Conservation (phyloP, 345 rosid genomes). For the Cardamine resedifolia region DNA sequence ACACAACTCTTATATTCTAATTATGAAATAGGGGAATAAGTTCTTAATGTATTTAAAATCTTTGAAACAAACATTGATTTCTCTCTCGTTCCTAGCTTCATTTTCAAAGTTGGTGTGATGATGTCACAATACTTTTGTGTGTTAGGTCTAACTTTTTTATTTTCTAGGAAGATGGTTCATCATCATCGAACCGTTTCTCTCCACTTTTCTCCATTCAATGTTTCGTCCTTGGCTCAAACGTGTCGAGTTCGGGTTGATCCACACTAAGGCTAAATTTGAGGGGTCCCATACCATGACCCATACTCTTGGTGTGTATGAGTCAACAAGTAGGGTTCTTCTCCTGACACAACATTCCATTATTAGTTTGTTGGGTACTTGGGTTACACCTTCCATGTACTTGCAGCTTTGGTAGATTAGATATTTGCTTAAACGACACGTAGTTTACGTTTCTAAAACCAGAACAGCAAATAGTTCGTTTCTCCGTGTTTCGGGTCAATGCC, state of each 20-base stretch:
- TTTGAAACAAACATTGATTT: background rate
- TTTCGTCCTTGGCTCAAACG: constrained; percentile 34
- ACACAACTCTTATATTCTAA: background rate
- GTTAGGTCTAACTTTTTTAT: constrained; percentile 3
- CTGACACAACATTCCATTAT: constrained; percentile 37
- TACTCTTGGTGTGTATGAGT: constrained; percentile 28
- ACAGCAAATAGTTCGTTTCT: constrained; percentile 11
- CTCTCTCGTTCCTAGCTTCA: constrained; percentile 24
- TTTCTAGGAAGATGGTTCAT: constrained; percentile 30
- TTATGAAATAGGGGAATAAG: background rate
- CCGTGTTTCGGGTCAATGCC: constrained; percentile 17
- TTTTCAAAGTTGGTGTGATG: constrained; percentile 29
- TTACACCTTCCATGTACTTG: constrained; percentile 26
- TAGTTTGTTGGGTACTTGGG: constrained; percentile 29
- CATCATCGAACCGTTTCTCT: constrained; percentile 36
- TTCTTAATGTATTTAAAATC: background rate
- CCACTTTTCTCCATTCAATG: constrained; percentile 37
- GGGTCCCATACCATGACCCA: constrained; percentile 29
- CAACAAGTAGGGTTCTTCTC: constrained; percentile 28
- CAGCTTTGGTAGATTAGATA: constrained; percentile 1
- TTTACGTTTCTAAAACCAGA: background rate
- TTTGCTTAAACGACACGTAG: constrained; percentile 24
- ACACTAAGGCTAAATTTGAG: constrained; percentile 28
- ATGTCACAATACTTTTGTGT: constrained; percentile 31
- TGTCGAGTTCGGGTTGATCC: constrained; percentile 40